Base-by-base conservation (phyloP, 2,329 filamentous ascomycete genomes). In the Claviceps purpurea region DNA sequence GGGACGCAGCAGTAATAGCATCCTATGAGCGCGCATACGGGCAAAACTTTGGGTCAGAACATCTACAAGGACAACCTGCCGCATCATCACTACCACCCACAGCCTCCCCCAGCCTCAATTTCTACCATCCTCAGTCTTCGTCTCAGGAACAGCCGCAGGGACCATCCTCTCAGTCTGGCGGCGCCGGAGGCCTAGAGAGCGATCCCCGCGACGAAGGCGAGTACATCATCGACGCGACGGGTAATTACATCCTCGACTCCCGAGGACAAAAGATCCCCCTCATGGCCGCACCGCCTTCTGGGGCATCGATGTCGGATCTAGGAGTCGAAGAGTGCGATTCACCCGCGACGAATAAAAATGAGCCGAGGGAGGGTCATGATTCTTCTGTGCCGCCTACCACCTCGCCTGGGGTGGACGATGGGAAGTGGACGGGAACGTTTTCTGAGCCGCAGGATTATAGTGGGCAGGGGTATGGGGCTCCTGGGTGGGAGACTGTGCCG, bases 401-500 rank as follows among this genome's bases (percentile, higher is more conserved):
- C 5, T 13, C 46, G 34, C 60, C 63, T 26, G 58, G 30, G 10
- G 11, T 60, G 26, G 60, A 59, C 22, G 61, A 62, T 41, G 56
- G 56, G 8, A 71, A 74, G 51, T 73, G 70, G 68, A 68, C 70
- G 26, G 67, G 66, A 30, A 56, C 65, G 52, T 73, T 76, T 56
- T 64, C 69, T 20, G 61, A 63, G 45, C 58, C 65, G 10, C 69
- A 77, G 18, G 84, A 89, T 60, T 89, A 89, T 62, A 74, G 76
- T 5, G 84, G 83, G 45, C 71, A 79, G 45, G 81, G 77, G 22
- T 88, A 83, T 66, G 82, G 74, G 7, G 77, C 79, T 1, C 76
- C 81, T 2, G 83, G 79, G 16, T 94, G 88, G 87, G 87, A 93
- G 56, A 70, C 72, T n/a, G 73, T 88, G 56, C 83, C 84, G 24